phyloP scores from a whole-genome alignment of 1,284 basidiomycete species.

The Inonotus hispidus region DNA sequence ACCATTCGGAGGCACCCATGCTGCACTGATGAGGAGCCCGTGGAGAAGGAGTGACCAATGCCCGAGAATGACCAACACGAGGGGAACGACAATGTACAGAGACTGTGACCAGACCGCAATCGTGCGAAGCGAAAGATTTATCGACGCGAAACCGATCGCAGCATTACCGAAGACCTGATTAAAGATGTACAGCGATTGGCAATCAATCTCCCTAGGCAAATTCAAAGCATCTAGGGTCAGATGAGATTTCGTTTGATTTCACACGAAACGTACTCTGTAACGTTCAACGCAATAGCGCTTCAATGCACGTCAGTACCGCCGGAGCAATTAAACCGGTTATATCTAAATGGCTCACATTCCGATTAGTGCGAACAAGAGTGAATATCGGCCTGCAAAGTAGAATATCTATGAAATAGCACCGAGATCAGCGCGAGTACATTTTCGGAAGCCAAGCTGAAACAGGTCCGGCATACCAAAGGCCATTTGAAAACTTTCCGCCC shows the following conservation, averaged over 20 bases:
- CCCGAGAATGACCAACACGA: slow-evolving; percentile 58
- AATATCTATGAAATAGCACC: slow-evolving; percentile 43
- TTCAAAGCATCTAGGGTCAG: slow-evolving; percentile 8
- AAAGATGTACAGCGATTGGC: slow-evolving; percentile 68
- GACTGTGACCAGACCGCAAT: slow-evolving; percentile 69
- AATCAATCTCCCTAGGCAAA: slow-evolving; percentile 47
- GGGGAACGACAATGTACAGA: slow-evolving; percentile 48
- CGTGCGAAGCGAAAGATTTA: slow-evolving; percentile 77
- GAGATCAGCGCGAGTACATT: neutral
- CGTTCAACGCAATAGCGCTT: slow-evolving; percentile 54
- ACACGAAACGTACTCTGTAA: slow-evolving; percentile 38
- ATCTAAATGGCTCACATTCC: slow-evolving; percentile 50
- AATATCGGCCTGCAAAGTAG: slow-evolving; percentile 71
- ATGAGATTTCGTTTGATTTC: neutral
- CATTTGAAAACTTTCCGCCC: slow-evolving; percentile 57
- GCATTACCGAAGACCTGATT: slow-evolving; percentile 68
- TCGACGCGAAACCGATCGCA: slow-evolving; percentile 67
- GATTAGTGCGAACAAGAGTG: slow-evolving; percentile 58
- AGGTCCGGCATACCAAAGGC: slow-evolving; percentile 43
- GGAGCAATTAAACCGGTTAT: neutral
- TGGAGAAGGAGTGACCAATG: slow-evolving; percentile 77
- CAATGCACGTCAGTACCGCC: slow-evolving; percentile 5
- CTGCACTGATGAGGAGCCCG: slow-evolving; percentile 35
- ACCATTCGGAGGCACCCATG: slow-evolving; percentile 21
- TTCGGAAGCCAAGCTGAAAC: neutral